Evolutionary conservation across 208 protist species (phyloP).

Genomic region (Vickermania spadyakhi): DNA sequence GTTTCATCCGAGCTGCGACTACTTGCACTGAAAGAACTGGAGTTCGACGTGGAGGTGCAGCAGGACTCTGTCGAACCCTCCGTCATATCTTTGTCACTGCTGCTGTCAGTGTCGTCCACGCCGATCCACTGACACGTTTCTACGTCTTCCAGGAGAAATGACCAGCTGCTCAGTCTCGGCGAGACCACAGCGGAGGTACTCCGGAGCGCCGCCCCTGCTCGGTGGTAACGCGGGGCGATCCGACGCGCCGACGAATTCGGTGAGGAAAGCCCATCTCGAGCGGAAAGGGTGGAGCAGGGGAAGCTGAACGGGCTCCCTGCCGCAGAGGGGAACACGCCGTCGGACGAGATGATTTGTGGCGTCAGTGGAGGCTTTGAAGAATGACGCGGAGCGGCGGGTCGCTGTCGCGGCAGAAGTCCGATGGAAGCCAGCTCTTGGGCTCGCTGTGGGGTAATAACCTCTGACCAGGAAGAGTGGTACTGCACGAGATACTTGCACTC

Average conservation of each 20-base stretch:
- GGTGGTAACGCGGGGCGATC: background rate
- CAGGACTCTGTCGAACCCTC: background rate
- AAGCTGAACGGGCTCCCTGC: background rate
- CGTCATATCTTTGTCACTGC: background rate
- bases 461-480: conserved; percentile 78
- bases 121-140: background rate
- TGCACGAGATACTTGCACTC: conserved; percentile 48
- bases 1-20: background rate
- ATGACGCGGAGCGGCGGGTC: too few relatives aligned
- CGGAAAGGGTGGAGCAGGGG: background rate
- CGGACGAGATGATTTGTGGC: background rate
- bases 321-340: background rate
- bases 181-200: background rate
- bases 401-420: conserved; percentile 23
- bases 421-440: conserved; percentile 65
- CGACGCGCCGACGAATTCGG: background rate
- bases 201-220: background rate
- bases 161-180: background rate
- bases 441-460: conserved; percentile 52
- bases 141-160: background rate
- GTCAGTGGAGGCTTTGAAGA: too few relatives aligned
- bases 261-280: background rate
- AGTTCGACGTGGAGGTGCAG: background rate
- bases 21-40: background rate
- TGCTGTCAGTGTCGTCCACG: background rate